Conservation (phyloP, 2,329 filamentous ascomycete genomes). For the Aspergillus quadrilineatus region DNA sequence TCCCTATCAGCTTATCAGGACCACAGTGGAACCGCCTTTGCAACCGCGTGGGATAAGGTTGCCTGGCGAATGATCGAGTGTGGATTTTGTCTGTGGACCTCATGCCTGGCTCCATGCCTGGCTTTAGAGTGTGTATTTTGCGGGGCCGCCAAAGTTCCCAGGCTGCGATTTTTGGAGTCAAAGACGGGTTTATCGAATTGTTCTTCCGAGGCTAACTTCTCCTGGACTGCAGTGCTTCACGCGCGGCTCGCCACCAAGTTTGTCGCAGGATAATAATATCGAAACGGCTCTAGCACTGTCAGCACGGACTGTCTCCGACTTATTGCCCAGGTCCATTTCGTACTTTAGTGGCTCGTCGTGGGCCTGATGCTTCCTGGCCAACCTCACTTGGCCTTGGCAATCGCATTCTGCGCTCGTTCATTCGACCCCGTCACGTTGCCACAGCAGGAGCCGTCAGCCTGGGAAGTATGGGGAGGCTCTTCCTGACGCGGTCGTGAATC, state of each 20-base stretch:
- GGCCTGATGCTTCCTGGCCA: slow-evolving; percentile 11
- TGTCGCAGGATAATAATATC: background rate
- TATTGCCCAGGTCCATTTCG: background rate
- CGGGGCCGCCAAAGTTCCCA: slow-evolving; percentile 16
- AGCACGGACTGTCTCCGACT: slow-evolving; percentile 1
- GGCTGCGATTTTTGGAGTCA: slow-evolving; percentile 3
- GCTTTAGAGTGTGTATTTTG: slow-evolving; percentile 16
- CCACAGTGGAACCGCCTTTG: slow-evolving; percentile 2
- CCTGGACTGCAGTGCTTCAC: slow-evolving; percentile 1
- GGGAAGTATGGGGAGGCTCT: slow-evolving; percentile 11
- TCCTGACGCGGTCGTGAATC: slow-evolving; percentile 7
- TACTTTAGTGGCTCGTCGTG: background rate
- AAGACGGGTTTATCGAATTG: slow-evolving; percentile 2
- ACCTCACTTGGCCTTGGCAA: slow-evolving; percentile 17
- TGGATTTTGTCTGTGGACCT: slow-evolving; percentile 14
- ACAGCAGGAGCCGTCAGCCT: slow-evolving; percentile 12
- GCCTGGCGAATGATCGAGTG: slow-evolving; percentile 1
- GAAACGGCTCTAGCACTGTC: background rate
- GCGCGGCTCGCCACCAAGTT: background rate
- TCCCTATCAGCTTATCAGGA: slow-evolving; percentile 13
- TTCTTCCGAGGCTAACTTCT: slow-evolving; percentile 5
- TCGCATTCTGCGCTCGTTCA: background rate
- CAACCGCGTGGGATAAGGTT: slow-evolving; percentile 11
- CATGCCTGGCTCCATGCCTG: too few relatives aligned
- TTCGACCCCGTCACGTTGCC: slow-evolving; percentile 12